Percentiles rank a stretch among this genome's conserved stretches.
Conservation (phyloP, 257 asterid species). For the Solanum bukasovii region DNA sequence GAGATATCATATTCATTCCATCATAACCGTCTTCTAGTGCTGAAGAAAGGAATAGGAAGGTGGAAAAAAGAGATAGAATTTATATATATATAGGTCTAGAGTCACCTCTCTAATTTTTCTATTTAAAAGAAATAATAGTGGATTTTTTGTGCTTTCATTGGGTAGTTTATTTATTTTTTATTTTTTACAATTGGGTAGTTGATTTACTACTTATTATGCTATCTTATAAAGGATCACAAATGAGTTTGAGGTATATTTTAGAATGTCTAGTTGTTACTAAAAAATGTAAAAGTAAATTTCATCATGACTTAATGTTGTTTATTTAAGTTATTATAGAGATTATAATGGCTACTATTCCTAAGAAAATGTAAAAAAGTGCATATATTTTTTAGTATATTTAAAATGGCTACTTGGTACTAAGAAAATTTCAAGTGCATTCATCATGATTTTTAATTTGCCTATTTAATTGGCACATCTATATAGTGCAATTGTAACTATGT, state of each 20-base stretch:
- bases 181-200: neutral
- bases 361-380: conserved; percentile 20
- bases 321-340: neutral
- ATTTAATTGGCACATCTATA: neutral
- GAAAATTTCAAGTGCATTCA: conserved; percentile 19
- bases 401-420: conserved; percentile 6
- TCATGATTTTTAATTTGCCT: neutral
- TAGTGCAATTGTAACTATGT: neutral
- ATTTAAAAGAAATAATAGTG: neutral
- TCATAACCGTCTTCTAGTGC: neutral
- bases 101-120: neutral
- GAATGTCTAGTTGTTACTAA: conserved; percentile 2
- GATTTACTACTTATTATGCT: neutral
- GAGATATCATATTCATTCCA: neutral
- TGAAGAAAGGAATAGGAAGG: neutral
- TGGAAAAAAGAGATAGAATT: neutral
- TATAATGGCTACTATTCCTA: neutral
- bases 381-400: neutral
- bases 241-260: neutral
- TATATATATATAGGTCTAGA: neutral
- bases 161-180: neutral
- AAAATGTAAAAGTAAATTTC: conserved; percentile 41
- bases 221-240: neutral
- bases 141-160: neutral
- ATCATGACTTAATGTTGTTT: neutral